Percentiles rank a stretch among this genome's conserved stretches.
Evolutionary conservation across 495 filamentous ascomycete species (phyloP).

Genomic region (Penicillium subrubescens): DNA sequence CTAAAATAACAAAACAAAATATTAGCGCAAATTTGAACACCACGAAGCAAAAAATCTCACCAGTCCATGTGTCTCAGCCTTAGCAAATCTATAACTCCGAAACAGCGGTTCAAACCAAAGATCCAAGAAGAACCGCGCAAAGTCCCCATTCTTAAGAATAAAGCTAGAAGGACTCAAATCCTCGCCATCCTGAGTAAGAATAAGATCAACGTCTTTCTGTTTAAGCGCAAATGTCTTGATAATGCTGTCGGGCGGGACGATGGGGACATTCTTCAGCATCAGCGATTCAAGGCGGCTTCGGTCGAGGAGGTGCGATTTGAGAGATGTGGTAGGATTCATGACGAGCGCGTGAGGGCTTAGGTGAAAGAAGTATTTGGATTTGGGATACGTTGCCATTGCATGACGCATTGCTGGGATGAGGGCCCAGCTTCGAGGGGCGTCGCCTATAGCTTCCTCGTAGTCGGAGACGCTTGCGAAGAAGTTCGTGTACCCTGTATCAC

Average conservation of each 20-base stretch:
- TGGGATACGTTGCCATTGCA: constrained; percentile 76
- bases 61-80: constrained; percentile 89
- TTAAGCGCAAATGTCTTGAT: constrained; percentile 90
- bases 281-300: constrained; percentile 66
- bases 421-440: constrained; percentile 72
- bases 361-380: constrained; percentile 79
- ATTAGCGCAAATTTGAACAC: constrained; percentile 1
- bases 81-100: constrained; percentile 91
- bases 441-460: constrained; percentile 64
- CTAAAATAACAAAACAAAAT: constrained; percentile 35
- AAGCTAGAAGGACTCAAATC: constrained; percentile 79
- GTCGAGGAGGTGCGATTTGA: constrained; percentile 72
- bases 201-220: constrained; percentile 75
- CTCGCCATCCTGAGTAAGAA: constrained; percentile 81
- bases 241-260: constrained; percentile 93
- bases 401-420: constrained; percentile 85
- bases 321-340: constrained; percentile 76
- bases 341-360: constrained; percentile 82
- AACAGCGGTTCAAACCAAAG: constrained; percentile 96
- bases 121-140: constrained; percentile 90
- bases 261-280: constrained; percentile 81
- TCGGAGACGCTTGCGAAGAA: constrained; percentile 77
- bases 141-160: constrained; percentile 80
- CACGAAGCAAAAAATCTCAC: constrained; percentile 49
- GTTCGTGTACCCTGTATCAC: constrained; percentile 72